Percentiles rank a stretch among this genome's conserved stretches.
phyloP scores from a whole-genome alignment of 768 basidiomycete genomes.

The Mycena leptocephala region DNA sequence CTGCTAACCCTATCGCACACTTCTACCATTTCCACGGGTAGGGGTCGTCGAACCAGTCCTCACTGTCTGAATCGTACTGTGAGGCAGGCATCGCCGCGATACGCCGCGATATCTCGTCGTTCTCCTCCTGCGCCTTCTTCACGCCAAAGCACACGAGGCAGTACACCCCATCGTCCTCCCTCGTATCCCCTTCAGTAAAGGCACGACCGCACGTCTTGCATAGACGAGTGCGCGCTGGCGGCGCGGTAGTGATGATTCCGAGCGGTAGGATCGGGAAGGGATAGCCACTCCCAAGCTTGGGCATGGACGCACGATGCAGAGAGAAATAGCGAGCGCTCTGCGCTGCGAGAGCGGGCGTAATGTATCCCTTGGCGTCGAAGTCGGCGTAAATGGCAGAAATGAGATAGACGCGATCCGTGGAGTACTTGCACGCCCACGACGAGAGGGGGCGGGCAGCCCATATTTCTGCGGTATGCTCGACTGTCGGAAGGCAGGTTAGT shows the following conservation, averaged over 20 bases:
- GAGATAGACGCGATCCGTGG: slow-evolving; percentile 13
- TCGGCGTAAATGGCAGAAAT: slow-evolving; percentile 11
- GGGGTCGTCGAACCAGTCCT: not conserved
- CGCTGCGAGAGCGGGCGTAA: not conserved
- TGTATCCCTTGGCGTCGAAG: slow-evolving; percentile 10
- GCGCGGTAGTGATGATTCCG: slow-evolving; percentile 4
- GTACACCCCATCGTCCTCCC: slow-evolving; percentile 2
- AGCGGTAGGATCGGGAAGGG: slow-evolving; percentile 5
- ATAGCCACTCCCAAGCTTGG: not conserved
- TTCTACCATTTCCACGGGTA: slow-evolving; percentile 2
- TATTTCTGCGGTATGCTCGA: slow-evolving; percentile 1
- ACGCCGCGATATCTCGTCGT: slow-evolving; percentile 4
- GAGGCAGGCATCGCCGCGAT: slow-evolving; percentile 1
- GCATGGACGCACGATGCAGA: not conserved
- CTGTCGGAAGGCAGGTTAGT: slow-evolving; percentile 1
- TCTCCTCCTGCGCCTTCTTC: slow-evolving; percentile 17
- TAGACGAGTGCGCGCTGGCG: not conserved
- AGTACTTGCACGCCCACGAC: slow-evolving; percentile 7
- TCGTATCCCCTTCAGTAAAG: not conserved
- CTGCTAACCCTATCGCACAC: slow-evolving; percentile 10
- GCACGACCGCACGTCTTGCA: not conserved
- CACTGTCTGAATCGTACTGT: slow-evolving; percentile 9
- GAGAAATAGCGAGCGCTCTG: slow-evolving; percentile 10
- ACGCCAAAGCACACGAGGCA: slow-evolving; percentile 13
- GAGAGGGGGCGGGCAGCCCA: slow-evolving; percentile 8